Evolutionary conservation across 108 stramenopile genomes (phyloP).

Genomic region (Schizochytrium sp.): DNA sequence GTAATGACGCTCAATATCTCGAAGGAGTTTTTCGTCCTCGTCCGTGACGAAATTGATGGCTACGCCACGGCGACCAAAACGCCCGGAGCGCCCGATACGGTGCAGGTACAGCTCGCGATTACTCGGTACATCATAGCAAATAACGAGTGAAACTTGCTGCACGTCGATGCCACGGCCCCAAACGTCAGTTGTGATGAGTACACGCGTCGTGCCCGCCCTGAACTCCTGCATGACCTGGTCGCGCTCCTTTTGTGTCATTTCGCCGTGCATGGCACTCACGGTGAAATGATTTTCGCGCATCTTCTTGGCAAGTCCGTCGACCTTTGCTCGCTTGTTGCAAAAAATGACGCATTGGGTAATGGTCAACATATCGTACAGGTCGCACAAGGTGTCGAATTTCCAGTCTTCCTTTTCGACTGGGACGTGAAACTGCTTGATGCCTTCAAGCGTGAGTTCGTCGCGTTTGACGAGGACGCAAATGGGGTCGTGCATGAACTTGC

Average conservation of each 20-base stretch:
- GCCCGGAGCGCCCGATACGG: constrained; percentile 89
- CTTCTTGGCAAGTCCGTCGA: constrained; percentile 88
- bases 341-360: constrained; percentile 98
- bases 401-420: constrained; percentile 97
- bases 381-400: constrained; percentile 98
- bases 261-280: constrained; percentile 93
- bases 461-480: constrained; percentile 88
- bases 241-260: constrained; percentile 84
- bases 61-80: constrained; percentile 96
- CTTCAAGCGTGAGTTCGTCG: constrained; percentile 95
- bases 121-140: constrained; percentile 90
- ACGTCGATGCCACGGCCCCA: constrained; percentile 99
- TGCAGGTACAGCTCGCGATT: constrained; percentile 96
- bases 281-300: constrained; percentile 93
- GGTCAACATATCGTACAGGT: constrained; percentile 95
- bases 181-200: constrained; percentile 93
- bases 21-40: constrained; percentile 75
- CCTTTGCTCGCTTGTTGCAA: constrained; percentile 94
- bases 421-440: constrained; percentile 95
- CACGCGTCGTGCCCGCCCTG: constrained; percentile 81
- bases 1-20: constrained; percentile 95
- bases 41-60: constrained; percentile 96
- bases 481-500: constrained; percentile 95
- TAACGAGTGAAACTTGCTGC: constrained; percentile 95
- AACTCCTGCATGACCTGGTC: constrained; percentile 96